Base-by-base conservation (phyloP, 495 filamentous ascomycete genomes). In the Gamarada debralockiae region DNA sequence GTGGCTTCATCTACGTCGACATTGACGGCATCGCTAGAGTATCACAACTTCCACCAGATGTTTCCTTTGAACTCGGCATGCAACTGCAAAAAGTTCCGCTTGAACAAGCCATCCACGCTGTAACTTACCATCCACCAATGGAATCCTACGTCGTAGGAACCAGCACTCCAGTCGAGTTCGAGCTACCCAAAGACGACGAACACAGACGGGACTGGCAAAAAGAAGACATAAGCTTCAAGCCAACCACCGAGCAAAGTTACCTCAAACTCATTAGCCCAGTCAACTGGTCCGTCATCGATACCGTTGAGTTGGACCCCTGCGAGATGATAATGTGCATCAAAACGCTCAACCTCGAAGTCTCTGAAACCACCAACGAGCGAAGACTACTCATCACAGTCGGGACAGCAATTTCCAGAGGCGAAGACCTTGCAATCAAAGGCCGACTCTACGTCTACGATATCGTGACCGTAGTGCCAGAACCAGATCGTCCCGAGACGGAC, bases 391-490 rank as follows among this genome's bases (percentile, higher is more conserved):
- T 97, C 45, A 82, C 83, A 10, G 87, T 96, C 3, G 95, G 92
- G 8, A 96, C 95, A 0, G 83, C 90, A 21, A 76, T 91, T 37
- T 75, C 83, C 42, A 84, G 83, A 51, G 93, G 95, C 41, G 92
- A 97, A 67, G 93, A 99, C 62, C 80, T 91, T 25, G 83, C 91
- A 2, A 81, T 88, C 0, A 80, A 83, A 29, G 95, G 93, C n/a
- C 78, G 80, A 45, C 78, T 99, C 52, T 92, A 93, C 65, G 87
- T 99, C 47, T 96, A 92, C 65, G 90, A 96, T 52, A 76, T 97
- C 41, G 90, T 96, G 46, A 77, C 82, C 21, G 93, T 97, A 40
- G 92, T 95, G 0, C 92, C 93, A 0, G 84, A 97, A 44, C 92
- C 92, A 0, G 89, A 82, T 5, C 77, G 78, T 2, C 89, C 91